Base-by-base conservation (phyloP, 106 monocot species). In the Hemerocallis citrina region DNA sequence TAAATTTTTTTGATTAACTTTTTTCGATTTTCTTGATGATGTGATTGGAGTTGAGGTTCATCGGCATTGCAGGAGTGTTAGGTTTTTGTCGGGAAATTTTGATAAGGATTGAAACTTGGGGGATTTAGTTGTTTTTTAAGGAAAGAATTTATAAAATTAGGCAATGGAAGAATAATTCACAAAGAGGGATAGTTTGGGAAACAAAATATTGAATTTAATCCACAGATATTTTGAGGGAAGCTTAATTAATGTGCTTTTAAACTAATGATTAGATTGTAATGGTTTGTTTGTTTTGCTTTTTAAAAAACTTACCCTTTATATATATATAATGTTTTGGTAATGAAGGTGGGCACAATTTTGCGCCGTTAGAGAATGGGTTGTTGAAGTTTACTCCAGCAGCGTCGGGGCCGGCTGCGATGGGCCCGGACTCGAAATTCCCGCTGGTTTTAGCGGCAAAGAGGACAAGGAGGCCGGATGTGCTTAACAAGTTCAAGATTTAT, bases 391-490 rank as follows among this genome's bases (percentile, higher is more conserved):
- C 65, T 21, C 82, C 74, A 1, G 59, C 35, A 33, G 65, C 36
- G 34, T 62, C 51, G 0, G 74, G 68, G 12, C 59, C 62, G 0
- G 36, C 6, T n/a, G 46, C 78, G 8, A 34, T 62, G 45, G 42
- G 70, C 14, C 70, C 66, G 10, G 49, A 42, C 35, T 34, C 71
- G 8, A 75, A 63, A 31, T 62, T 67, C 27, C 59, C 78, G 10
- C 63, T 83, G 23, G 56, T 83, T 44, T 46, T 83, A 62, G 83
- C 78, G 0, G 63, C 69, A 23, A 47, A 67, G 58, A 83, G 83
- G 43, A 83, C 83, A 3, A 78, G 38, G 51, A 71, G 83, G 71
- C 83, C 83, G 4, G 78, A 83, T 54, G 57, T 83, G 16, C 62
- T 83, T 23, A 27, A 59, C 37, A 68, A 68, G 42, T 67, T 83